These are phyloP conservation scores for Chlorociboria aeruginascens DNA, from an alignment of 495 filamentous ascomycete species.

Conservation along the genomic window DNA sequence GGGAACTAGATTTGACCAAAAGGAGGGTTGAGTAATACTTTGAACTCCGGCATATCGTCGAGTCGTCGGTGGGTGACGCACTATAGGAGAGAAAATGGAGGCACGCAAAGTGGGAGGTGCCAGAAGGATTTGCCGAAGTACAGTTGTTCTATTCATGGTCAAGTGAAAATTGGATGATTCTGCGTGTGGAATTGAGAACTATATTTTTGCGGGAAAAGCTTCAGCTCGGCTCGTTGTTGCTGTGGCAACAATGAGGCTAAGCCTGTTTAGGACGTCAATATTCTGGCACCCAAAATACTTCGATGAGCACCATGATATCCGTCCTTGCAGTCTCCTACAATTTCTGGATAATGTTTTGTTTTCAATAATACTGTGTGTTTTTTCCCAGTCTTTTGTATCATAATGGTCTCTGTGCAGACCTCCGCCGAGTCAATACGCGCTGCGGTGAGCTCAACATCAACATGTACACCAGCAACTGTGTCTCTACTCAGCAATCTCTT, in stretches of 20 bases:
- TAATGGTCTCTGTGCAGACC: slow-evolving; percentile 33
- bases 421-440: slow-evolving; percentile 38
- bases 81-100: slow-evolving; percentile 3
- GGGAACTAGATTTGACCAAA: slow-evolving; percentile 60
- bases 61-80: neutral
- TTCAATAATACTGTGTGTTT: slow-evolving; percentile 7
- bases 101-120: slow-evolving; percentile 12
- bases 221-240: no score
- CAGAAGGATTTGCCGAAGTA: slow-evolving; percentile 11
- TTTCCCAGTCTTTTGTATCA: slow-evolving; percentile 3
- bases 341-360: slow-evolving; percentile 19
- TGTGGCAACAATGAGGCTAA: no score
- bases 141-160: slow-evolving; percentile 8
- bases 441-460: slow-evolving; percentile 36
- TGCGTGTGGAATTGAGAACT: no score
- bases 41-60: slow-evolving; percentile 28
- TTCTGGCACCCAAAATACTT: neutral
- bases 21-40: slow-evolving; percentile 47
- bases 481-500: slow-evolving; percentile 39
- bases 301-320: neutral
- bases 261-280: no score
- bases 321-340: neutral
- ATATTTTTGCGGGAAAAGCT: no score
- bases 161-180: neutral
- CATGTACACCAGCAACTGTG: slow-evolving; percentile 37